Percentiles rank a stretch among this genome's conserved stretches.
These are phyloP conservation scores for Eutrema yunnanense DNA, from an alignment of 345 rosid genomes.

Conservation along the genomic window DNA sequence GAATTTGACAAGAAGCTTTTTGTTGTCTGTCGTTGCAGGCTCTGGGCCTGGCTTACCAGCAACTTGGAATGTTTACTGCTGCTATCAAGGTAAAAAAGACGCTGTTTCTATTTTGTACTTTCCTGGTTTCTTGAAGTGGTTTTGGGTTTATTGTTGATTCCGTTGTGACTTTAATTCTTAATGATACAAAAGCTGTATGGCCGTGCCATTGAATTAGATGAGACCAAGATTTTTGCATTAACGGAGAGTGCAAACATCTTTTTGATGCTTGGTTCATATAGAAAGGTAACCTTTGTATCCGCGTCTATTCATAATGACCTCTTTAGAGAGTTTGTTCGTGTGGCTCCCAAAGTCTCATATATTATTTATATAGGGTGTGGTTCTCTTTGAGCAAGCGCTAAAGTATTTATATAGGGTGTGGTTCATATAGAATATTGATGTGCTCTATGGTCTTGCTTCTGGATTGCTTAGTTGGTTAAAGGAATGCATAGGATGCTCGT, in stretches of 20 bases:
- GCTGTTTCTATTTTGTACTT: neutral
- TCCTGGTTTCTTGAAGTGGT: neutral
- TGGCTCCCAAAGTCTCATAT: constrained; percentile 12
- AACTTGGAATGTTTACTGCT: constrained; percentile 93
- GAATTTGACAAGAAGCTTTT: constrained; percentile 2
- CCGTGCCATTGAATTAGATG: constrained; percentile 84
- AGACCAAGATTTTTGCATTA: constrained; percentile 53
- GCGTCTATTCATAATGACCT: neutral
- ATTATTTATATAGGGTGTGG: constrained; percentile 62
- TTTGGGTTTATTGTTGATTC: neutral
- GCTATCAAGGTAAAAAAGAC: constrained; percentile 60
- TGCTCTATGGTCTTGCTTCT: constrained; percentile 79
- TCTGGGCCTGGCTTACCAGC: constrained; percentile 87
- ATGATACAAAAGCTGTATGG: constrained; percentile 61
- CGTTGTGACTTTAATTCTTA: neutral
- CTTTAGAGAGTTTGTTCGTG: neutral
- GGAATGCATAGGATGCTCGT: constrained; percentile 83
- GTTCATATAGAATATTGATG: constrained; percentile 50
- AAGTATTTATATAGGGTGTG: constrained; percentile 4
- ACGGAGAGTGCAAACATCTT: constrained; percentile 89
- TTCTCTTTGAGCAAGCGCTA: constrained; percentile 67
- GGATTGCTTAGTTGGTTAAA: constrained; percentile 79
- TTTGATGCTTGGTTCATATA: constrained; percentile 82
- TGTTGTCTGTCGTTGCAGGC: constrained; percentile 43
- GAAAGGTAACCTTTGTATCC: constrained; percentile 50